Evolutionary conservation across 345 rosid species (phyloP).

Genomic region (Ceriops decandra): DNA sequence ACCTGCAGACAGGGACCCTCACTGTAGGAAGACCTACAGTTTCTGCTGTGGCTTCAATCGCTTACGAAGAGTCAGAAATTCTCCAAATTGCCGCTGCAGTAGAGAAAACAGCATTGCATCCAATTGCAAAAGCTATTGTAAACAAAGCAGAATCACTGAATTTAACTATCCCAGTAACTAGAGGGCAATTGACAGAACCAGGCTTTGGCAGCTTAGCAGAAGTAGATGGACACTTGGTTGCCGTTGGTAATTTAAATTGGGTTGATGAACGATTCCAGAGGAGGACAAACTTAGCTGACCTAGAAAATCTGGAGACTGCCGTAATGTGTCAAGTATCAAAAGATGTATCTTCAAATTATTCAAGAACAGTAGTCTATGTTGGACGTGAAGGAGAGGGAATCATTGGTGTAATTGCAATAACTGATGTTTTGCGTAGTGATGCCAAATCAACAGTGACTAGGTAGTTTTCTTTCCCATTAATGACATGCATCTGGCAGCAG

Average conservation of each 20-base stretch:
- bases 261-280: slow-evolving; percentile 64
- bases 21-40: slow-evolving; percentile 89
- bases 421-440: slow-evolving; percentile 74
- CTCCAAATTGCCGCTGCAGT: slow-evolving; percentile 87
- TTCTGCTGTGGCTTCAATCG: slow-evolving; percentile 59
- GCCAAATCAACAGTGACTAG: slow-evolving; percentile 74
- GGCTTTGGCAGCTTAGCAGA: slow-evolving; percentile 93
- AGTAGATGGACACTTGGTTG: slow-evolving; percentile 79
- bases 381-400: slow-evolving; percentile 87
- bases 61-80: slow-evolving; percentile 60
- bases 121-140: slow-evolving; percentile 84
- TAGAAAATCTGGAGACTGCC: slow-evolving; percentile 45
- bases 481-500: not conserved
- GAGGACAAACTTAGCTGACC: slow-evolving; percentile 40
- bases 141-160: slow-evolving; percentile 57
- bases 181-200: slow-evolving; percentile 87
- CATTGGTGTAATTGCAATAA: slow-evolving; percentile 81
- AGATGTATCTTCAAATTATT: slow-evolving; percentile 37
- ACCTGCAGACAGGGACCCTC: slow-evolving; percentile 82
- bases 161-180: slow-evolving; percentile 62
- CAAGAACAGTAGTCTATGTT: slow-evolving; percentile 79
- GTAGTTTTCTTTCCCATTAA: slow-evolving; percentile 30
- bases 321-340: slow-evolving; percentile 39
- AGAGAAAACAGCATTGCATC: slow-evolving; percentile 87
- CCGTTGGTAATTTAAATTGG: slow-evolving; percentile 85